Percentiles rank a stretch among this genome's conserved stretches.
Conservation (phyloP, 2,329 filamentous ascomycete species). For the Venturiaceae sp. region DNA sequence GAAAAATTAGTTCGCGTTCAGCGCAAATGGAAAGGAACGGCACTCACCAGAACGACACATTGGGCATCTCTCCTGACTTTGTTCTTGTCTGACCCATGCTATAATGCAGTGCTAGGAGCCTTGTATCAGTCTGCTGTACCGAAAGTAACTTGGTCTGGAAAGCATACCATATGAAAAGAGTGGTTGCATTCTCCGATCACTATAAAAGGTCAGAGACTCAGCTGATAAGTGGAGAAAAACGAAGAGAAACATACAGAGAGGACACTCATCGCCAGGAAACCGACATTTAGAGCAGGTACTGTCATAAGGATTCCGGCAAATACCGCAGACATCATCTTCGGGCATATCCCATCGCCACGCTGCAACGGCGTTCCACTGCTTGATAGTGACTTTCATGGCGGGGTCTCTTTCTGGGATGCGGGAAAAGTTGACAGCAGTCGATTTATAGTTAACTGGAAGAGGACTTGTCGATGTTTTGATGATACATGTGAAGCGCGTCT, state of each 20-base stretch:
- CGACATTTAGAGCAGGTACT: slow-evolving; percentile 97
- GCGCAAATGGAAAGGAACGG: slow-evolving; percentile 8
- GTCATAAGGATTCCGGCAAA: slow-evolving; percentile 96
- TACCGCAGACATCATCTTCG: slow-evolving; percentile 95
- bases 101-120: slow-evolving; percentile 73
- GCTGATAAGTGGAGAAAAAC: not conserved
- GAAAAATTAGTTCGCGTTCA: not conserved
- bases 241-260: slow-evolving; percentile 55
- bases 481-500: not conserved
- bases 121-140: not conserved
- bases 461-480: slow-evolving; percentile 8
- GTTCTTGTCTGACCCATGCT: slow-evolving; percentile 93
- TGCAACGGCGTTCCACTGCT: slow-evolving; percentile 86
- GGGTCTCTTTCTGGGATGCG: not conserved
- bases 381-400: slow-evolving; percentile 89
- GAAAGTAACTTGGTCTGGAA: slow-evolving; percentile 7
- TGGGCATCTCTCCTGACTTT: slow-evolving; percentile 85
- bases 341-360: slow-evolving; percentile 98
- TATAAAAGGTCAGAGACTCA: slow-evolving; percentile 27
- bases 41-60: slow-evolving; percentile 90
- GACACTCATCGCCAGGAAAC: slow-evolving; percentile 93
- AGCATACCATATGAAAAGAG: slow-evolving; percentile 84
- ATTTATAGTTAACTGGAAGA: slow-evolving; percentile 3
- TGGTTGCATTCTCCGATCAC: slow-evolving; percentile 96
- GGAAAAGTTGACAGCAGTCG: slow-evolving; percentile 6